These are phyloP conservation scores for Fusarium torulosum DNA, from an alignment of 2,329 filamentous ascomycete species.

Conservation along the genomic window DNA sequence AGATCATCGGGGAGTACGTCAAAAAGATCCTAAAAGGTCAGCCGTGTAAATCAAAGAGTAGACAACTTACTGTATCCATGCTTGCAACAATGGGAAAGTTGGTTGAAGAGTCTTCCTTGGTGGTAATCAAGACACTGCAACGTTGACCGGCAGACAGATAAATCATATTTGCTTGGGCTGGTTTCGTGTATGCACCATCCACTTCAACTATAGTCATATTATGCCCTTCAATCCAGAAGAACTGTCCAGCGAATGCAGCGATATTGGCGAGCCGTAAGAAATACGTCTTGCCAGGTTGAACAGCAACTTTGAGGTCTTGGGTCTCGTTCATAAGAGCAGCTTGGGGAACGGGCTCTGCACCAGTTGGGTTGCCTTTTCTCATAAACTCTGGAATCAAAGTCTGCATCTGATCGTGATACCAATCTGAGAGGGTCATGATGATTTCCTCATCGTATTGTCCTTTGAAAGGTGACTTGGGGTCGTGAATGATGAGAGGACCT, in stretches of 20 bases:
- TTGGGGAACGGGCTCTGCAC: conserved; percentile 75
- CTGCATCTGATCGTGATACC: conserved; percentile 74
- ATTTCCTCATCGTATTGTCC: conserved; percentile 72
- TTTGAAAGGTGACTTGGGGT: conserved; percentile 68
- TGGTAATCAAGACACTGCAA: conserved; percentile 71
- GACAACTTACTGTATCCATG: conserved; percentile 71
- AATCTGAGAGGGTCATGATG: conserved; percentile 75
- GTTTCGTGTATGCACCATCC: conserved; percentile 77
- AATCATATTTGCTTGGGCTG: conserved; percentile 69
- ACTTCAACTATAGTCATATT: conserved; percentile 79
- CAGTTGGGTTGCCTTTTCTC: conserved; percentile 66
- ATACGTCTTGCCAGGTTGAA: conserved; percentile 73
- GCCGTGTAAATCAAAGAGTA: background rate
- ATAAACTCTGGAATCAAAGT: conserved; percentile 63
- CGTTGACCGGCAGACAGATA: conserved; percentile 78
- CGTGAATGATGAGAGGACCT: conserved; percentile 73
- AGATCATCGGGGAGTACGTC: conserved; percentile 74
- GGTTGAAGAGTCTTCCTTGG: conserved; percentile 66
- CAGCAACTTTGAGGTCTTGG: conserved; percentile 67
- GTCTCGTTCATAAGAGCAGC: conserved; percentile 79
- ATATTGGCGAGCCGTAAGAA: conserved; percentile 67
- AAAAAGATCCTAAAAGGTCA: conserved; percentile 68
- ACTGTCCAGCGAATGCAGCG: conserved; percentile 76
- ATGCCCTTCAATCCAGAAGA: conserved; percentile 75
- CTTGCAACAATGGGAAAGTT: conserved; percentile 78